Percentiles rank a stretch among this genome's conserved stretches.
phyloP scores from a whole-genome alignment of 768 basidiomycete species.

The Boletus pseudo-olivaceus region DNA sequence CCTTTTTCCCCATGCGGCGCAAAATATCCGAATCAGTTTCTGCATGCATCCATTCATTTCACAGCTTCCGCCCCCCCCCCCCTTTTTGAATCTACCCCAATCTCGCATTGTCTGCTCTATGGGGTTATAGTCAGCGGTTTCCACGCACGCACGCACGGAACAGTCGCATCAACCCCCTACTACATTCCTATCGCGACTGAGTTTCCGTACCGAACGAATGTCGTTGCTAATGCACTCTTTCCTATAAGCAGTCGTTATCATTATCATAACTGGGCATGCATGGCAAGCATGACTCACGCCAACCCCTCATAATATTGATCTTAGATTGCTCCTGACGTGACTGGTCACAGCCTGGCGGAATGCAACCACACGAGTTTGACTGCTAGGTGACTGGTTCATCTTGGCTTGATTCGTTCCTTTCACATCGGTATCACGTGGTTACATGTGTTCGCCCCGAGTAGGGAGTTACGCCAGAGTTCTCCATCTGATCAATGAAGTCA shows the following conservation, averaged over 20 bases:
- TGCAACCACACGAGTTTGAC: neutral
- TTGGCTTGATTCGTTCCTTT: neutral
- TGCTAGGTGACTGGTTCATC: neutral
- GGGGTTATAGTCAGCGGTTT: slow-evolving; percentile 19
- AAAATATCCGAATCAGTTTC: slow-evolving; percentile 1
- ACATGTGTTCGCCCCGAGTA: neutral
- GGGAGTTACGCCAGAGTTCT: neutral
- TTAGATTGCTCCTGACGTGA: slow-evolving; percentile 8
- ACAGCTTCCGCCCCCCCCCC: slow-evolving; percentile 2
- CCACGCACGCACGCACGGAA: slow-evolving; percentile 5
- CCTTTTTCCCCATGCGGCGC: slow-evolving; percentile 3
- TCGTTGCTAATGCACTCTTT: slow-evolving; percentile 7
- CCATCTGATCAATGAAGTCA: slow-evolving; percentile 7
- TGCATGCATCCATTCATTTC: neutral
- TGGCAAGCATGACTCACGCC: slow-evolving; percentile 3
- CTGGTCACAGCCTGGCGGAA: neutral
- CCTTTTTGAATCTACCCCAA: slow-evolving; percentile 19
- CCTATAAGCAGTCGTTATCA: neutral
- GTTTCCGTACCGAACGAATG: slow-evolving; percentile 1
- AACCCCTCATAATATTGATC: no score
- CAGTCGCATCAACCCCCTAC: slow-evolving; percentile 4
- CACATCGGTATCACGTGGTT: slow-evolving; percentile 3
- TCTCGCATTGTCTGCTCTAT: slow-evolving; percentile 23
- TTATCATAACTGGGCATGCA: neutral
- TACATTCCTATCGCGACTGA: slow-evolving; percentile 13